A percentile compares a stretch with the other conserved stretches of the same genome.
phyloP scores from a whole-genome alignment of 2,329 filamentous ascomycete genomes.

The Cladosporium halotolerans region DNA sequence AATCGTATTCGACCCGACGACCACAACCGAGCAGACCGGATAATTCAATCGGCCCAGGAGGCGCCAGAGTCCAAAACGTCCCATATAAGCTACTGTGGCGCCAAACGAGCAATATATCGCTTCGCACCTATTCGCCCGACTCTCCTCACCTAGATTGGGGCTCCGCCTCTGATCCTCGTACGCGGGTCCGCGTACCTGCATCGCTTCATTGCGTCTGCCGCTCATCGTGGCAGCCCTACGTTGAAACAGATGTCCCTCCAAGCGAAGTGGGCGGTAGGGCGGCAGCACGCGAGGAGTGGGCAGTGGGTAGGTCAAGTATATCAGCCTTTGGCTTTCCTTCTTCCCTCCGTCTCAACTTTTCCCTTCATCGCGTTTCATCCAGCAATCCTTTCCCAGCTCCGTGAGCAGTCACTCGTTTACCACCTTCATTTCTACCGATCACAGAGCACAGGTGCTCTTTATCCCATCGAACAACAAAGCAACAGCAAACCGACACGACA shows the following conservation, averaged over 20 bases:
- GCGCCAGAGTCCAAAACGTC: neutral
- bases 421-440: slow-evolving; percentile 3
- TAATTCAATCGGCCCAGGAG: neutral
- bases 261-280: neutral
- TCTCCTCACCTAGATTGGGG: slow-evolving; percentile 5
- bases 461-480: neutral
- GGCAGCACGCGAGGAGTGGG: neutral
- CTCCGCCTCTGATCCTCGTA: slow-evolving; percentile 3
- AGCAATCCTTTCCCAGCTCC: slow-evolving; percentile 1
- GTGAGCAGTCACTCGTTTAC: neutral
- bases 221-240: slow-evolving; percentile 2
- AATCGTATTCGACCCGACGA: neutral
- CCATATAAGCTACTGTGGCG: slow-evolving; percentile 8
- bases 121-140: neutral
- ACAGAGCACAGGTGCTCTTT: slow-evolving; percentile 10
- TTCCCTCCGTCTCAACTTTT: neutral
- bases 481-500: neutral
- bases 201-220: neutral
- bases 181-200: neutral
- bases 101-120: slow-evolving; percentile 5
- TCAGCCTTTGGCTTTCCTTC: neutral
- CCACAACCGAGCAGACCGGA: neutral
- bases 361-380: neutral
- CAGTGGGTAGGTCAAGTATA: neutral
- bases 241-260: slow-evolving; percentile 6